A percentile compares a stretch with the other conserved stretches of the same genome.
phyloP scores from a whole-genome alignment of 441 rosid species.

The Populus hybrid region DNA sequence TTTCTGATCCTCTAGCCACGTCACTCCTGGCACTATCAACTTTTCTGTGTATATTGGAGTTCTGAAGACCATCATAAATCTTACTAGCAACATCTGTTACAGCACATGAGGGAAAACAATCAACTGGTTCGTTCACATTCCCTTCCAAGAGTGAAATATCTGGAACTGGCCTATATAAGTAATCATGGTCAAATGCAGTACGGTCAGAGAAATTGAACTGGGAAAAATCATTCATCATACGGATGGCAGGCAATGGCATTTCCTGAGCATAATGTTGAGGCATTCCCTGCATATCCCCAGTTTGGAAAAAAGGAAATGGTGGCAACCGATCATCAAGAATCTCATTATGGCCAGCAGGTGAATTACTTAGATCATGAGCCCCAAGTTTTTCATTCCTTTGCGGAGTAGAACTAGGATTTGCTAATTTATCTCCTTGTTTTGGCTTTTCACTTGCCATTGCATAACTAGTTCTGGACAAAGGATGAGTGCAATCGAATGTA shows the following conservation, averaged over 20 bases:
- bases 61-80: constrained; percentile 2
- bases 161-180: constrained; percentile 4
- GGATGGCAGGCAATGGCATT: not conserved
- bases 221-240: not conserved
- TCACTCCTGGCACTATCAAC: not conserved
- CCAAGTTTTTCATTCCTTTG: constrained; percentile 13
- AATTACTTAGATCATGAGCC: constrained; percentile 6
- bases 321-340: not conserved
- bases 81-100: not conserved
- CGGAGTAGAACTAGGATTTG: not conserved
- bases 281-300: constrained; percentile 7
- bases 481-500: not conserved
- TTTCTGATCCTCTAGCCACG: not conserved
- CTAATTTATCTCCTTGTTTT: constrained; percentile 9
- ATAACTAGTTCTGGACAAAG: not conserved
- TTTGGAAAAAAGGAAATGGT: not conserved
- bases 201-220: constrained; percentile 1
- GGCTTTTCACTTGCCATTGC: constrained; percentile 22
- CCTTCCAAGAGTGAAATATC: not conserved
- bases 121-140: constrained; percentile 2
- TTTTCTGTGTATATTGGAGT: not conserved
- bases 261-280: constrained; percentile 9
- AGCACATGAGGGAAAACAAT: not conserved
- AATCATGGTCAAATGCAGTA: constrained; percentile 7
- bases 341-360: constrained; percentile 6